A percentile compares a stretch with the other conserved stretches of the same genome.
These are phyloP conservation scores for Xylaria sp. DNA, from an alignment of 495 filamentous ascomycete genomes.

Conservation along the genomic window DNA sequence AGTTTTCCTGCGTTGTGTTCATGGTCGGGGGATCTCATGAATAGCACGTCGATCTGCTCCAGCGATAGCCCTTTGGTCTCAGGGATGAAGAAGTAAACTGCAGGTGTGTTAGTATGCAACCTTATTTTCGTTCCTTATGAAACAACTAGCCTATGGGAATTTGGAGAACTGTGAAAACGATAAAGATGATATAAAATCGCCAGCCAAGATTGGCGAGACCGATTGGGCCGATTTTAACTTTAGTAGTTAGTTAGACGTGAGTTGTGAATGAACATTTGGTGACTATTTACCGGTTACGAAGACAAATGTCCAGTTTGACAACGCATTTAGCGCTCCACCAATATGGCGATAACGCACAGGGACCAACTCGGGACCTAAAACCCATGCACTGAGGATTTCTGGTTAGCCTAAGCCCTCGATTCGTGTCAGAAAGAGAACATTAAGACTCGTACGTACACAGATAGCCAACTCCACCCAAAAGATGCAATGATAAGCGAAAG, in stretches of 20 bases:
- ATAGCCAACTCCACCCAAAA: neutral
- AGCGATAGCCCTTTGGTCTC: neutral
- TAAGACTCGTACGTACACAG: neutral
- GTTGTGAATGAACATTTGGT: neutral
- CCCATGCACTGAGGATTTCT: neutral
- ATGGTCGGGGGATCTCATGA: neutral
- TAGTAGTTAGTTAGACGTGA: neutral
- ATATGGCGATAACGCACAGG: neutral
- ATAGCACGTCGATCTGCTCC: neutral
- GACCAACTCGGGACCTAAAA: slow-evolving; percentile 2
- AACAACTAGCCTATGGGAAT: neutral
- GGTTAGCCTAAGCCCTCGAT: neutral
- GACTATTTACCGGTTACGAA: neutral
- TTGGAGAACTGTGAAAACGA: slow-evolving; percentile 54
- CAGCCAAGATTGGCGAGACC: slow-evolving; percentile 65
- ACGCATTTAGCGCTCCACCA: neutral
- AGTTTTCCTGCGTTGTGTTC: neutral
- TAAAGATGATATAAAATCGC: slow-evolving; percentile 72
- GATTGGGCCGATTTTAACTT: slow-evolving; percentile 59
- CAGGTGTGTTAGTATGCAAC: neutral
- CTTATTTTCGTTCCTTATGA: neutral
- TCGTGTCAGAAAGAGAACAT: neutral
- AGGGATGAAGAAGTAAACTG: neutral
- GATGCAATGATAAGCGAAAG: neutral
- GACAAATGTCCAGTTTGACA: slow-evolving; percentile 3